phyloP scores from a whole-genome alignment of 352 stramenopile species.

The Achlya hypogyna region DNA sequence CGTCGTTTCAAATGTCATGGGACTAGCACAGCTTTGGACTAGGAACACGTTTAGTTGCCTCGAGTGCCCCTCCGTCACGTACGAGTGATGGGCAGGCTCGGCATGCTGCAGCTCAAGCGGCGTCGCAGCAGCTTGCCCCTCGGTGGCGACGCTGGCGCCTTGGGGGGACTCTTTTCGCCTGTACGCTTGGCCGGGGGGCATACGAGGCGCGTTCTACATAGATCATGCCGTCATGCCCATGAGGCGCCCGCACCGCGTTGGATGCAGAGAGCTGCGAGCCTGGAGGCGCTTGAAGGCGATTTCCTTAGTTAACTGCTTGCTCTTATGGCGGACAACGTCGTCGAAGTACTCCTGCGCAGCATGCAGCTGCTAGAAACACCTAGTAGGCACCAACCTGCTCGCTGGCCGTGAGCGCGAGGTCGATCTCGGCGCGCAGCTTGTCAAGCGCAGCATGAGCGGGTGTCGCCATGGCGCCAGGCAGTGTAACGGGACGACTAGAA shows the following conservation, averaged over 20 bases:
- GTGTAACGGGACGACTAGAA: too few species aligned
- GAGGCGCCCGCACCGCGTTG: background rate
- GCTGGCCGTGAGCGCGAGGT: background rate
- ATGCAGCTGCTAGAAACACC: background rate
- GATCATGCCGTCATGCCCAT: background rate
- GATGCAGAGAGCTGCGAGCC: background rate
- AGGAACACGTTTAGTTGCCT: background rate
- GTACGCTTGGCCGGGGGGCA: background rate
- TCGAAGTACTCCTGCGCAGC: slow-evolving; percentile 8
- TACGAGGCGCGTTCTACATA: background rate
- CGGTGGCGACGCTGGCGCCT: background rate
- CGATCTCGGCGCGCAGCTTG: background rate
- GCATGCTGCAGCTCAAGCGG: background rate
- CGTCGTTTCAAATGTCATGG: background rate
- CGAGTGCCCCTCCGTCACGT: background rate
- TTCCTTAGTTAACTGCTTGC: background rate
- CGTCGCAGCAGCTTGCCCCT: background rate
- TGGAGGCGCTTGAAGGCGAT: background rate
- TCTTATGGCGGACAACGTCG: background rate
- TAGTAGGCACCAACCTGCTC: background rate
- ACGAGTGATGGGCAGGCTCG: background rate
- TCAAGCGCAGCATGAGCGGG: background rate
- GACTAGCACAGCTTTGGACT: background rate
- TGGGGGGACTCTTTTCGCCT: background rate
- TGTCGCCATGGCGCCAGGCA: background rate